Evolutionary conservation across 1,284 basidiomycete genomes (phyloP), one percentile per base, ranked within the genome.

Genomic region (Volvariella volvacea): DNA sequence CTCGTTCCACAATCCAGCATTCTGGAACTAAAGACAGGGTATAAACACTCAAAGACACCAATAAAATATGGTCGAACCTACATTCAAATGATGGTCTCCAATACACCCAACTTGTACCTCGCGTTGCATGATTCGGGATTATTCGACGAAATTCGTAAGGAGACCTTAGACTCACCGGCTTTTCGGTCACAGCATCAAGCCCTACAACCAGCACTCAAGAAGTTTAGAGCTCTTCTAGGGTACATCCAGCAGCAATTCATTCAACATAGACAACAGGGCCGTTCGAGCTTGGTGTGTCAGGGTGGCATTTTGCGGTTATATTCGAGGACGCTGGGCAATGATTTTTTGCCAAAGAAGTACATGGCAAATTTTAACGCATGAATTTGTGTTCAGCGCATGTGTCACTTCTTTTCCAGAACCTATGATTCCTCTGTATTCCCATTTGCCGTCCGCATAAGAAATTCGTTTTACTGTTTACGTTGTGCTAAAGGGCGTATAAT

Each of bases 61-160:
- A 67, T 66, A 50, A 58, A 71, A 48, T 78, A 72, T 73, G 56
- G 54, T 16, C 71, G 76, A 25, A 55, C 56, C 2, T 76, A 72
- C 51, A 67, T 71, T 0, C 77, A 79, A 50, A 62, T 80, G 3
- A 71, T 69, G 57, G 65, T 81, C 46, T 78, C 77, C 1, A 74
- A 79, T 52, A 80, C 76, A 0, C 63, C 68, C 0, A 64, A 76
- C 45, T 68, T 65, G 47, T 74, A 70, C 56, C 61, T 79, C 31
- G 77, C 65, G 0, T 53, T 73, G 12, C 76, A 80, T 52, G 49
- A 67, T 17, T 58, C 64, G 10, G 76, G 76, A 0, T 55, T 48
- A 1, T 80, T 80, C 55, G 47, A 54, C 3, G 52, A 58, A 14
- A 59, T 78, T 10, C 52, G 65, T 39, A 71, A 72, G 50, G 6